phyloP scores from a whole-genome alignment of 495 filamentous ascomycete genomes.

The Annulohypoxylon nitens region DNA sequence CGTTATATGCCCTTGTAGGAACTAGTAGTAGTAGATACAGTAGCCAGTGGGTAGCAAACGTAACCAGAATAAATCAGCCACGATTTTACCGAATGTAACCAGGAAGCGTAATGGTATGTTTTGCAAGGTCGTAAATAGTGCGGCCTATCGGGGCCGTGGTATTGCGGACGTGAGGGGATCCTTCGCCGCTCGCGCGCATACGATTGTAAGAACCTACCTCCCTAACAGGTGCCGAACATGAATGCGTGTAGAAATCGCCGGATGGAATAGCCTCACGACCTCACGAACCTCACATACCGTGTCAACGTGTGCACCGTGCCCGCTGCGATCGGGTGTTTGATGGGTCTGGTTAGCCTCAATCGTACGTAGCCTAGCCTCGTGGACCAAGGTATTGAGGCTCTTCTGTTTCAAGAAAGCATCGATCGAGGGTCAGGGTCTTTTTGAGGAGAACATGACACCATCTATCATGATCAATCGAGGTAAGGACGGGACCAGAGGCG shows the following conservation, averaged over 20 bases:
- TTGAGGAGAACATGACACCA: conserved; percentile 37
- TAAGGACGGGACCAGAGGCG: conserved; percentile 28
- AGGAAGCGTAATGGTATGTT: conserved; percentile 31
- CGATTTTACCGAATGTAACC: conserved; percentile 41
- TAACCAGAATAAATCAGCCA: conserved; percentile 27
- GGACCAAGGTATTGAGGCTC: conserved; percentile 36
- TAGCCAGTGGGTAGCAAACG: conserved; percentile 10
- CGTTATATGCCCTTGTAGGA: conserved; percentile 16
- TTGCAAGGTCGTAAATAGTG: conserved; percentile 40
- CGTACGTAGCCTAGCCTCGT: conserved; percentile 25
- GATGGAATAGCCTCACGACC: conserved; percentile 17
- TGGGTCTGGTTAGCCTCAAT: conserved; percentile 18
- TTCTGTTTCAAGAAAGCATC: conserved; percentile 25
- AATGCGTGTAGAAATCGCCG: conserved; percentile 17
- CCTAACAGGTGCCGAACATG: conserved; percentile 28
- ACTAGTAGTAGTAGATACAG: background rate
- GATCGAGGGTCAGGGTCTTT: conserved; percentile 12
- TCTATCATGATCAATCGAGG: conserved; percentile 23
- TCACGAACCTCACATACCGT: background rate
- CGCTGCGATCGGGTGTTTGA: conserved; percentile 22
- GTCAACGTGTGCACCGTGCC: conserved; percentile 10
- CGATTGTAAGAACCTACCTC: conserved; percentile 28
- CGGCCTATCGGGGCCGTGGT: conserved; percentile 29
- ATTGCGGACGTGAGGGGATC: conserved; percentile 37
- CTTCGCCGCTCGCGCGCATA: conserved; percentile 44